A percentile compares a stretch with the other conserved stretches of the same genome.
phyloP scores from a whole-genome alignment of 2,329 filamentous ascomycete genomes.

The Ophioceras dolichostomum region DNA sequence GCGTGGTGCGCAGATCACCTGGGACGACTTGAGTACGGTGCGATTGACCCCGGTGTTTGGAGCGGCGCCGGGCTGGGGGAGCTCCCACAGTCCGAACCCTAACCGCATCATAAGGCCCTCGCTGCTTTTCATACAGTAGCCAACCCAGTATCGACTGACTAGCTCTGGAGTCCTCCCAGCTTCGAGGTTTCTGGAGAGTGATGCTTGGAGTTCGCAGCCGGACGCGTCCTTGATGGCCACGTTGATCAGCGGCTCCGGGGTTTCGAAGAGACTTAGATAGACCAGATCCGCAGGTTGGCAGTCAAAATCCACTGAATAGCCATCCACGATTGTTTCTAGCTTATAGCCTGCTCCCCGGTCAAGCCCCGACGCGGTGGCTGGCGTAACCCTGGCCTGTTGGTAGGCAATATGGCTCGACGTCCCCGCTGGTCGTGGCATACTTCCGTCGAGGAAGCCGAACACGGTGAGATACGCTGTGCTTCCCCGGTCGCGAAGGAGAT shows the following conservation, averaged over 20 bases:
- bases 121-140: neutral
- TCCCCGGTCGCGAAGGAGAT: conserved; percentile 11
- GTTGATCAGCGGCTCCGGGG: neutral
- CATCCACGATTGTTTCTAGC: conserved; percentile 20
- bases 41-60: neutral
- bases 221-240: neutral
- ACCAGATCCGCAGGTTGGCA: conserved; percentile 16
- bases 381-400: too few species aligned
- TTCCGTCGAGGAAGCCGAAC: conserved; percentile 15
- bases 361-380: too few species aligned
- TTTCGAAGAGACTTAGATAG: too few species aligned
- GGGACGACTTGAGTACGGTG: neutral
- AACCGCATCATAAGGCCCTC: neutral
- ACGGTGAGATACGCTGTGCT: conserved; percentile 20
- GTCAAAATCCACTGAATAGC: conserved; percentile 17
- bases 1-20: neutral
- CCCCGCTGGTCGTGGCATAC: conserved; percentile 17
- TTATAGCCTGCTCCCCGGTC: too few species aligned
- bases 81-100: neutral
- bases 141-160: neutral
- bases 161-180: neutral
- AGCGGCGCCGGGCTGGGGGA: neutral
- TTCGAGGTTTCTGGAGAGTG: neutral
- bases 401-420: conserved; percentile 19
- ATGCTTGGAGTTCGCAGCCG: neutral